These are phyloP conservation scores for Fusarium sarcochroum DNA, from an alignment of 2,329 filamentous ascomycete species.

Conservation along the genomic window DNA sequence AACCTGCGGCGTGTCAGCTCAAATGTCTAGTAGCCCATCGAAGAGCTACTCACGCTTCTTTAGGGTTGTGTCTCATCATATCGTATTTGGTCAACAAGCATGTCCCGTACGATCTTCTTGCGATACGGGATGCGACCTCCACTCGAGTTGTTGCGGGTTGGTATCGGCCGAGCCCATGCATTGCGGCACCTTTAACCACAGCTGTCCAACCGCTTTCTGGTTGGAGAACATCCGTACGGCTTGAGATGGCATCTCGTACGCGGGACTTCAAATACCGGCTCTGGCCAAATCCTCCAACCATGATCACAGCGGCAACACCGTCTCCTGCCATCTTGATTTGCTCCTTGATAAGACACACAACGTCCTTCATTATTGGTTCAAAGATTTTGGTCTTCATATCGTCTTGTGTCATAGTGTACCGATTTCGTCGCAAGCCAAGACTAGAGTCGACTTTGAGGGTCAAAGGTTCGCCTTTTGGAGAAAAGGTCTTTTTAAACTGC, in stretches of 20 bases:
- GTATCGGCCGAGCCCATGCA: constrained; percentile 55
- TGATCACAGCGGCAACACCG: constrained; percentile 57
- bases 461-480: constrained; percentile 54
- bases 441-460: constrained; percentile 54
- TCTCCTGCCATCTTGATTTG: constrained; percentile 55
- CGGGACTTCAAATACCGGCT: constrained; percentile 61
- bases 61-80: constrained; percentile 54
- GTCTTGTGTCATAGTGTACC: constrained; percentile 61
- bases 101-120: constrained; percentile 56
- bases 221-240: constrained; percentile 60
- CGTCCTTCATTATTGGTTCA: constrained; percentile 59
- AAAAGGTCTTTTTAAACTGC: constrained; percentile 58
- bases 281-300: constrained; percentile 65
- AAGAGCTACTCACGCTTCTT: constrained; percentile 52
- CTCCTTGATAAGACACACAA: constrained; percentile 59
- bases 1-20: constrained; percentile 49
- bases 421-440: constrained; percentile 52
- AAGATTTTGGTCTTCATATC: constrained; percentile 73
- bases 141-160: constrained; percentile 49
- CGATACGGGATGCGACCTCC: constrained; percentile 54
- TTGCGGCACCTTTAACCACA: constrained; percentile 66
- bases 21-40: neutral
- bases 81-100: constrained; percentile 55
- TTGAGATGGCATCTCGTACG: constrained; percentile 54
- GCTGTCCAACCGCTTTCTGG: constrained; percentile 65